These are phyloP conservation scores for Vitis hybrid DNA, from an alignment of 177 flowering plant genomes.

Conservation along the genomic window DNA sequence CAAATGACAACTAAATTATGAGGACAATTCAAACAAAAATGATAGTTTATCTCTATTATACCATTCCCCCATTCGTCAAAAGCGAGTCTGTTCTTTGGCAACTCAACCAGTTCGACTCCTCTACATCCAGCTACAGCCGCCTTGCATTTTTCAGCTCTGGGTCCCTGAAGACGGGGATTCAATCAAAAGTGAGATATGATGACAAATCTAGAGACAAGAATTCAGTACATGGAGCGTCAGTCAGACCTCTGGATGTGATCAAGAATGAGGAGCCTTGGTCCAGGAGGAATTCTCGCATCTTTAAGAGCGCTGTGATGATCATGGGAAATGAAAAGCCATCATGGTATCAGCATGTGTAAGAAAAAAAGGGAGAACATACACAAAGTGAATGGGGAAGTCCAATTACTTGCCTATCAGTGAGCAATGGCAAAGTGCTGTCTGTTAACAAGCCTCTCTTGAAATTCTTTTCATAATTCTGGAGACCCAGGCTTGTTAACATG, in stretches of 20 bases:
- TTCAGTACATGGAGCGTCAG: background rate
- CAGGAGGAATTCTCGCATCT: conserved; percentile 94
- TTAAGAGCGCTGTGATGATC: conserved; percentile 74
- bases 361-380: background rate
- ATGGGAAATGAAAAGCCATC: background rate
- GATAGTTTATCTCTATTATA: too few relatives aligned
- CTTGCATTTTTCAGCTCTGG: conserved; percentile 37
- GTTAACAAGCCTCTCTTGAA: conserved; percentile 87
- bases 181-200: background rate
- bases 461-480: conserved; percentile 84
- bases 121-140: conserved; percentile 19
- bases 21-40: too few relatives aligned
- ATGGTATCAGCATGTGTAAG: background rate
- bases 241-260: conserved; percentile 81
- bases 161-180: conserved; percentile 30
- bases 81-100: too few relatives aligned
- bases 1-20: too few relatives aligned
- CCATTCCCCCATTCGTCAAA: too few relatives aligned
- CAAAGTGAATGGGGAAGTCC: background rate
- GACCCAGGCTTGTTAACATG: conserved; percentile 78
- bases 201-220: background rate
- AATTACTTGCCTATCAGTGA: conserved; percentile 74
- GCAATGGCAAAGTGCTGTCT: conserved; percentile 80
- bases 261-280: conserved; percentile 94
- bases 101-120: background rate